These are phyloP conservation scores for Epichloe gansuensis DNA, from an alignment of 2,329 filamentous ascomycete genomes.

Conservation along the genomic window DNA sequence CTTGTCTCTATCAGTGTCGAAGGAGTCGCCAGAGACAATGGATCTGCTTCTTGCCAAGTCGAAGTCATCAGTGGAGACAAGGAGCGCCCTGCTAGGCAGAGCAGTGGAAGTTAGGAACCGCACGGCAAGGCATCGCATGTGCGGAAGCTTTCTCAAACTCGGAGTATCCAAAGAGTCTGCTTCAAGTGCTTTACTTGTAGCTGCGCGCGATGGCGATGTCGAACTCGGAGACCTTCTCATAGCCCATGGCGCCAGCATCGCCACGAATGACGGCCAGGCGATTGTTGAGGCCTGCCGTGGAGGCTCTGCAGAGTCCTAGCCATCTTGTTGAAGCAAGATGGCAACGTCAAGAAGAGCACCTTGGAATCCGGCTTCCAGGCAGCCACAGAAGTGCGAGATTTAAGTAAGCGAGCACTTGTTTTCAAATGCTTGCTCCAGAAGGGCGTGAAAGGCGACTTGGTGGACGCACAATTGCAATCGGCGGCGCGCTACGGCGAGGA, in stretches of 20 bases:
- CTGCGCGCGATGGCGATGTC: constrained; percentile 41
- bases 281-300: constrained; percentile 42
- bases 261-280: constrained; percentile 39
- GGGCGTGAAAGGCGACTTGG: constrained; percentile 37
- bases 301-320: constrained; percentile 37
- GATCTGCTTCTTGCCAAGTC: constrained; percentile 29
- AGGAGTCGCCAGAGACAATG: constrained; percentile 32
- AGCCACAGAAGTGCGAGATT: constrained; percentile 38
- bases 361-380: constrained; percentile 42
- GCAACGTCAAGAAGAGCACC: constrained; percentile 26
- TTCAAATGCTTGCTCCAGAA: constrained; percentile 38
- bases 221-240: constrained; percentile 38
- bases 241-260: constrained; percentile 37
- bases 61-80: constrained; percentile 23
- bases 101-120: constrained; percentile 31
- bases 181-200: constrained; percentile 37
- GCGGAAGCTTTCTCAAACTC: constrained; percentile 30
- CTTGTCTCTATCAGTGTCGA: constrained; percentile 32
- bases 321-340: constrained; percentile 34
- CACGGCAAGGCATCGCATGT: constrained; percentile 29
- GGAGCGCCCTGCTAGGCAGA: constrained; percentile 31
- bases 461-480: constrained; percentile 41
- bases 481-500: constrained; percentile 39
- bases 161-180: constrained; percentile 34
- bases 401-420: constrained; percentile 35